These are phyloP conservation scores for Aechmea fasciata DNA, from an alignment of 176 grass and related monocot genomes.

Conservation along the genomic window DNA sequence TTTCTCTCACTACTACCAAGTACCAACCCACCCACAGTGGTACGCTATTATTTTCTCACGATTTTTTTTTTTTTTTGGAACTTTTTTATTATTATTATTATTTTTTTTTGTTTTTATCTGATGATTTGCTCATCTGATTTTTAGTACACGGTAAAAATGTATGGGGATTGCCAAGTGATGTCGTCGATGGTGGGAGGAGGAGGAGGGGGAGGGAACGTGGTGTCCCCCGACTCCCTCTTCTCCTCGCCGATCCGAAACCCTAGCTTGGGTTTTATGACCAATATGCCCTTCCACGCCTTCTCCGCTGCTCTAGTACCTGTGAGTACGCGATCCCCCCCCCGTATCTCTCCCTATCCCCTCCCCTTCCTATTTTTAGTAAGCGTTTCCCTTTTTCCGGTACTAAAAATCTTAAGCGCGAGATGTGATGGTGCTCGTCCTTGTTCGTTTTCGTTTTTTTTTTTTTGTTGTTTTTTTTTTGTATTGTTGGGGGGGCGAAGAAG, in stretches of 20 bases:
- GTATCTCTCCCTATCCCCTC: slow-evolving; percentile 30
- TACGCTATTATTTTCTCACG: too few species aligned
- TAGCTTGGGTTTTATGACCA: slow-evolving; percentile 43
- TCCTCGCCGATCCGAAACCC: slow-evolving; percentile 50
- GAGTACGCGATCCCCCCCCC: slow-evolving; percentile 13
- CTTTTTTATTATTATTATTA: too few species aligned
- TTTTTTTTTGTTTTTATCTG: too few species aligned
- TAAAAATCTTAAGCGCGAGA: neutral
- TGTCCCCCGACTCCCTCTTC: slow-evolving; percentile 58
- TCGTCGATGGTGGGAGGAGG: slow-evolving; percentile 56
- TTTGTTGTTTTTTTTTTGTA: neutral
- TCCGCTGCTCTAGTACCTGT: slow-evolving; percentile 4
- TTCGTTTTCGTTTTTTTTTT: neutral
- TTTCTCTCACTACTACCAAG: too few species aligned
- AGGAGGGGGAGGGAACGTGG: slow-evolving; percentile 18
- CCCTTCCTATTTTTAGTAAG: slow-evolving; percentile 12
- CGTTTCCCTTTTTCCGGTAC: neutral
- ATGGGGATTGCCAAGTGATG: slow-evolving; percentile 93
- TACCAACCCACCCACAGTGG: too few species aligned
- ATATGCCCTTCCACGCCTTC: slow-evolving; percentile 69
- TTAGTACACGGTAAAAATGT: slow-evolving; percentile 34
- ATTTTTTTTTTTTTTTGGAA: too few species aligned
- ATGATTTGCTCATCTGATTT: too few species aligned
- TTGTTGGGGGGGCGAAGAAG: slow-evolving; percentile 29
- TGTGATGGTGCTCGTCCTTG: neutral